Conservation (phyloP, 2,329 filamentous ascomycete species). For the Fusarium verticillioides region DNA sequence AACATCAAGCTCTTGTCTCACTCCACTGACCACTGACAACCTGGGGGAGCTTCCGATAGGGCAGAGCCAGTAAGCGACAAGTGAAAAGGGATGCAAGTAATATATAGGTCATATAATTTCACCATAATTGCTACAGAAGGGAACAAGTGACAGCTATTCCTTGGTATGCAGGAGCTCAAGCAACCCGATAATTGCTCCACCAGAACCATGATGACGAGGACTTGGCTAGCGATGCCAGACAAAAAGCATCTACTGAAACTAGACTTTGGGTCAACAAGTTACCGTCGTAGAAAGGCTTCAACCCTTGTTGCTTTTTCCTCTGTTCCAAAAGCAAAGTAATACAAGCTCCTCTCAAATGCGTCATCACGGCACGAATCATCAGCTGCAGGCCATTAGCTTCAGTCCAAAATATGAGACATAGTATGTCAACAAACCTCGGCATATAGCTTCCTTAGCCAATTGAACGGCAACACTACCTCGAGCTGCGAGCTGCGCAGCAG, state of each 20-base stretch:
- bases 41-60: conserved; percentile 31
- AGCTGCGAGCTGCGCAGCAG: conserved; percentile 24
- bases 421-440: conserved; percentile 37
- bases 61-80: conserved; percentile 4
- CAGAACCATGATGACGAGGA: background rate
- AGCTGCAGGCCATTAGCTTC: conserved; percentile 17
- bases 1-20: conserved; percentile 30
- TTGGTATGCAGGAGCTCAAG: conserved; percentile 32
- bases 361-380: conserved; percentile 46
- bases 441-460: conserved; percentile 47
- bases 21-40: background rate
- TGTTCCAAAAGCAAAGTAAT: conserved; percentile 51
- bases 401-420: background rate
- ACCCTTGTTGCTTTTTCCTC: conserved; percentile 23
- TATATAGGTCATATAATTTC: conserved; percentile 5
- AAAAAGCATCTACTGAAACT: background rate
- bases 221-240: background rate
- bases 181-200: background rate
- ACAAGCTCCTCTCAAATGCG: conserved; percentile 50
- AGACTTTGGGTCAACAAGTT: background rate
- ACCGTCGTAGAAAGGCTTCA: background rate
- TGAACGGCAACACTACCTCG: conserved; percentile 35
- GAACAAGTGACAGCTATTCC: conserved; percentile 1
- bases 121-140: background rate
- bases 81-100: conserved; percentile 19